Percentiles rank a stretch among this genome's conserved stretches.
Conservation (phyloP, 2,329 filamentous ascomycete species). For the Monosporascus sp. region DNA sequence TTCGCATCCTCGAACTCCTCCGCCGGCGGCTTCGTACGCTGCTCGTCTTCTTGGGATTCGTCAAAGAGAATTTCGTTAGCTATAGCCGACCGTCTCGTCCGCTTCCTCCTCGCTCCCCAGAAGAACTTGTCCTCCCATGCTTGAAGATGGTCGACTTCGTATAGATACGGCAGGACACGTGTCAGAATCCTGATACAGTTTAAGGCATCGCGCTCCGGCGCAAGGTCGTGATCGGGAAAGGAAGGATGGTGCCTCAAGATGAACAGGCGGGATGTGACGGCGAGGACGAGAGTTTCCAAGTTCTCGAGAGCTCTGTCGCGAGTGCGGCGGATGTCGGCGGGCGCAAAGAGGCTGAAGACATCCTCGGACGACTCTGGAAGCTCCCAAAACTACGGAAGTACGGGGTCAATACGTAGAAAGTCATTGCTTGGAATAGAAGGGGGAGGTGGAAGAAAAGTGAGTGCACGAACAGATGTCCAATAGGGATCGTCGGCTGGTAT, state of each 20-base stretch:
- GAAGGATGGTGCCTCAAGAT: slow-evolving; percentile 81
- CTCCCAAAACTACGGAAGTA: slow-evolving; percentile 75
- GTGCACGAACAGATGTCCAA: slow-evolving; percentile 74
- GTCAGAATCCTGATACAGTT: slow-evolving; percentile 94
- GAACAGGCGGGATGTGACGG: slow-evolving; percentile 76
- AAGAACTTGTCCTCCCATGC: slow-evolving; percentile 92
- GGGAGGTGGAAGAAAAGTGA: slow-evolving; percentile 1
- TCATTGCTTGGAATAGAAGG: background rate
- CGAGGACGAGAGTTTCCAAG: slow-evolving; percentile 81
- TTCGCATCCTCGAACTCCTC: slow-evolving; percentile 76
- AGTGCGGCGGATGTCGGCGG: slow-evolving; percentile 80
- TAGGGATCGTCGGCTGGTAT: slow-evolving; percentile 86
- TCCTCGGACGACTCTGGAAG: slow-evolving; percentile 93
- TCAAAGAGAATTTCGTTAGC: slow-evolving; percentile 80
- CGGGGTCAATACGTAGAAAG: slow-evolving; percentile 7
- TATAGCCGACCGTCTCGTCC: slow-evolving; percentile 58
- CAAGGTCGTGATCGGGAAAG: slow-evolving; percentile 81
- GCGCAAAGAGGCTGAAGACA: slow-evolving; percentile 92
- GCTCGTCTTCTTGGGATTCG: slow-evolving; percentile 55
- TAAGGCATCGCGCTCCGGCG: slow-evolving; percentile 76
- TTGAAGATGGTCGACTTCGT: slow-evolving; percentile 78
- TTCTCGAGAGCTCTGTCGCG: slow-evolving; percentile 82
- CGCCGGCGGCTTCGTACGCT: slow-evolving; percentile 37
- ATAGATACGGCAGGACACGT: slow-evolving; percentile 81
- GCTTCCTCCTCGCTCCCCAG: slow-evolving; percentile 71